A percentile compares a stretch with the other conserved stretches of the same genome.
These are phyloP conservation scores for Clitocybe nebularis DNA, from an alignment of 1,284 basidiomycete genomes.

Conservation along the genomic window DNA sequence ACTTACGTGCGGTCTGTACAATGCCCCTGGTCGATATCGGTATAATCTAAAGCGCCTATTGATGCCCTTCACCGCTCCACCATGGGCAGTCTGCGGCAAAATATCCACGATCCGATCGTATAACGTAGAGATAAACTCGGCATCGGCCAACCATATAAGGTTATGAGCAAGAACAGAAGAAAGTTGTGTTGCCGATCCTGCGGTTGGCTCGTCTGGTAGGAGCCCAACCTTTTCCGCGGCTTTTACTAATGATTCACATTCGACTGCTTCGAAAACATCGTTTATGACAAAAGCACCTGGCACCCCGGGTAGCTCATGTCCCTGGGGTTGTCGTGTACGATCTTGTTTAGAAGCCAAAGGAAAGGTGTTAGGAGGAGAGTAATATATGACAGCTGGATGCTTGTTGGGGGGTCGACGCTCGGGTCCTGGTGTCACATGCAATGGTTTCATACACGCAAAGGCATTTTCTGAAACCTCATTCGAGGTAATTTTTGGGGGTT, in stretches of 20 bases:
- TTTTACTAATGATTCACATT: conserved; percentile 42
- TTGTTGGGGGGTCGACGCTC: conserved; percentile 45
- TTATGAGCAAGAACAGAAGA: conserved; percentile 47
- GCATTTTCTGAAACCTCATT: conserved; percentile 15
- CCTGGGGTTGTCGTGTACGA: conserved; percentile 21
- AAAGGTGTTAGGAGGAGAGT: conserved; percentile 36
- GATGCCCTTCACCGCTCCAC: conserved; percentile 45
- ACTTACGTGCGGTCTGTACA: conserved; percentile 43
- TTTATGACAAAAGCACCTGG: conserved; percentile 44
- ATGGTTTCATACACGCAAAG: conserved; percentile 17
- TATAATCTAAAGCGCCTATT: conserved; percentile 49
- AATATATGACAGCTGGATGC: conserved; percentile 44
- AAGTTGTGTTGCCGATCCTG: conserved; percentile 38
- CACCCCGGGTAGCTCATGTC: conserved; percentile 36
- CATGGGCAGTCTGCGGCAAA: conserved; percentile 35
- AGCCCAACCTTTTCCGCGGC: conserved; percentile 44
- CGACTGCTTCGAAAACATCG: conserved; percentile 41
- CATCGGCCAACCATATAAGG: conserved; percentile 51
- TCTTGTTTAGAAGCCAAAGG: conserved; percentile 24
- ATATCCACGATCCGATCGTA: conserved; percentile 39
- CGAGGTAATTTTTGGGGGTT: conserved; percentile 10
- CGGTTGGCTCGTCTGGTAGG: conserved; percentile 46
- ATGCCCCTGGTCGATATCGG: conserved; percentile 42
- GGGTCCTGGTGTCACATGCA: conserved; percentile 33
- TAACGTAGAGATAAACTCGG: conserved; percentile 37